Evolutionary conservation across 129 eudicot species (phyloP), one percentile per base, ranked within the genome.

Genomic region (Centrapalus pauciflorus): DNA sequence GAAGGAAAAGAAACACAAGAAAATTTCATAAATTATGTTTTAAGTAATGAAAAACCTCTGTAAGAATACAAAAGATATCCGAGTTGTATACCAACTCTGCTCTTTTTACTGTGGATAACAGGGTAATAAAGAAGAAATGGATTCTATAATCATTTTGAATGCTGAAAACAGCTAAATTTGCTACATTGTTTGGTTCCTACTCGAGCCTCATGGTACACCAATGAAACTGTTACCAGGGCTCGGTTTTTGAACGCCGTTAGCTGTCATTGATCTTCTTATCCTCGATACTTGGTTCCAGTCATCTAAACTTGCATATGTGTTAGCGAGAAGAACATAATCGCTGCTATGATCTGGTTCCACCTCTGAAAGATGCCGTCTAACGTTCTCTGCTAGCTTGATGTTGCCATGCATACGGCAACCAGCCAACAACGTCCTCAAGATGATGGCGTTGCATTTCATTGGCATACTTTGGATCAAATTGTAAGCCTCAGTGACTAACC

Each of bases 1-100:
- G 97, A 69, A 89, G 73, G 94, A 94, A 52, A 74, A 77, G 55
- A 84, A 89, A 66, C 78, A 84, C 67, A 94, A 89, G 83, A 87
- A 87, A 79, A 46, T 8, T 10, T 71, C 79, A 23, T 85, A 77
- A 61, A 23, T 51, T 60, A 29, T 12, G 49, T 45, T 32, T 74
- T 32, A 24, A 71, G 30, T 27, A 55, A 41, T 10, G 0, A 71
- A 34, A 61, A 61, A 34, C 29, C 23, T 23, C 1, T 74, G 72
- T 40, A 56, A 41, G 61, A n/a, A 32, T 74, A 43, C 35, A 25
- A 29, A 35, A 32, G 2, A 12, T n/a, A 67, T 10, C 35, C 29
- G 37, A 43, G 25, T 27, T 41, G 52, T 13, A n/a, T 65, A 16
- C 17, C 32, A 45, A 65, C 26, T 59, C 25, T 20, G 46, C 5